Base-by-base conservation (phyloP, 805 yeast species). In the Saturnispora zaruensis region DNA sequence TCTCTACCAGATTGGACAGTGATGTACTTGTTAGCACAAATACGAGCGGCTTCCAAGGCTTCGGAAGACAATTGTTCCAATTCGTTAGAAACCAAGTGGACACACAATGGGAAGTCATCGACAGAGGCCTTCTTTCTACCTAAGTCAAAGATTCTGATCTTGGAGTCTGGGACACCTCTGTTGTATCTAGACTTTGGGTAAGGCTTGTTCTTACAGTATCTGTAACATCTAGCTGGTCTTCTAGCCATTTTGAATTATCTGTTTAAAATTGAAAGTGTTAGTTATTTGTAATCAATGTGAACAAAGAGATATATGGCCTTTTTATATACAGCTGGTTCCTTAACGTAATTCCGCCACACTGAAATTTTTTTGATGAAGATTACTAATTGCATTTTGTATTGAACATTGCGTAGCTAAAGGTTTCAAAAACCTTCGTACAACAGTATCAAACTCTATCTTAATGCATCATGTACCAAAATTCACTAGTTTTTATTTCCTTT, bases 211-310 rank as follows among this genome's bases (percentile, higher is more conserved):
- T 93, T 93, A 87, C 96, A 95, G 95, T 91, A 93, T 82, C 99
- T 89, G 96, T 93, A 93, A 83, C 99, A 93, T 85, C 98, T 88
- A 84, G 99, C 99, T 78, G 99, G 99, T 86, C 98, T 91, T 82
- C 98, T 89, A 77, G 98, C 97, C 98, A 91, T 91, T 74, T 84
- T 87, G 81, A 74, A 52, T 56, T 54, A 56, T 55, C 53, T 52
- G 42, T 26, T 21, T 33, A 7, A 32, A 48, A 46, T n/a, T 28
- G 25, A 43, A 26, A 36, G 26, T 48, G 57, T 54, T 54, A 54
- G 57, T 54, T 30, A 26, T 30, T 16, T 32, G 14, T 30, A n/a
- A 21, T 23, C 33, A 16, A 41, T 16, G 18, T 6, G 11, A 3
- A 24, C 14, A 7, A 38, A 18, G 21, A 18, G 28, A 28, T 13